phyloP scores from a whole-genome alignment of 2,329 filamentous ascomycete genomes.

The Penicillium polonicum region DNA sequence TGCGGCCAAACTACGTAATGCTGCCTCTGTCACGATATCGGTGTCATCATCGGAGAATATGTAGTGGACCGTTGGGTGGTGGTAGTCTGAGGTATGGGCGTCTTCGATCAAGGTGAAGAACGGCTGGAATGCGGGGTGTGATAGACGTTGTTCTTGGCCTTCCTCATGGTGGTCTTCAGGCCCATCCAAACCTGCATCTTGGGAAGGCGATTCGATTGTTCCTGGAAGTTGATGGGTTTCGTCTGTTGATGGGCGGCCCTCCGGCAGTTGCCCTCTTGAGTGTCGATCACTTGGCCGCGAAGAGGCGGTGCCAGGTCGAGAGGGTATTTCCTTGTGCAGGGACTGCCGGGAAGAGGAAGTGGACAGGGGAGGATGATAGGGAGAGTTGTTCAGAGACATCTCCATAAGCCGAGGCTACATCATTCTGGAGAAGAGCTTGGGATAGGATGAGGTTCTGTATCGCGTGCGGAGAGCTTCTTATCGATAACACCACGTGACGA shows the following conservation, averaged over 20 bases:
- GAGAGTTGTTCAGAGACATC: slow-evolving; percentile 36
- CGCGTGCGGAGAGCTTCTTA: slow-evolving; percentile 25
- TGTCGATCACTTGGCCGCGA: slow-evolving; percentile 16
- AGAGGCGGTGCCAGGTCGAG: slow-evolving; percentile 14
- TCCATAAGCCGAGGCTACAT: slow-evolving; percentile 33
- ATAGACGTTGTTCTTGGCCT: slow-evolving; percentile 17
- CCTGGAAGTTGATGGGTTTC: slow-evolving; percentile 3
- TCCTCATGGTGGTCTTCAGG: slow-evolving; percentile 12
- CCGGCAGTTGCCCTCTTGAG: slow-evolving; percentile 7
- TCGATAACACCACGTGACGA: slow-evolving; percentile 27
- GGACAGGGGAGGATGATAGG: slow-evolving; percentile 20
- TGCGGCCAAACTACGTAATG: slow-evolving; percentile 54
- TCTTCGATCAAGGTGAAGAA: slow-evolving; percentile 87
- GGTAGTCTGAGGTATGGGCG: slow-evolving; percentile 66
- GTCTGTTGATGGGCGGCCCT: slow-evolving; percentile 7
- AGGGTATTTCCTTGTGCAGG: slow-evolving; percentile 13
- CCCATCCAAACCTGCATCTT: slow-evolving; percentile 10
- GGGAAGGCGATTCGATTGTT: slow-evolving; percentile 1
- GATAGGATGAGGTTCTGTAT: slow-evolving; percentile 6
- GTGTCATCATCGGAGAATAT: slow-evolving; percentile 90
- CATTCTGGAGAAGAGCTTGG: slow-evolving; percentile 11
- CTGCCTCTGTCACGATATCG: slow-evolving; percentile 68
- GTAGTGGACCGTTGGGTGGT: slow-evolving; percentile 87
- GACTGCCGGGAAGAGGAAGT: slow-evolving; percentile 33
- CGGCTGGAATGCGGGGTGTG: slow-evolving; percentile 62